Conservation (phyloP, 2,329 filamentous ascomycete genomes). For the Talaromyces sp. region DNA sequence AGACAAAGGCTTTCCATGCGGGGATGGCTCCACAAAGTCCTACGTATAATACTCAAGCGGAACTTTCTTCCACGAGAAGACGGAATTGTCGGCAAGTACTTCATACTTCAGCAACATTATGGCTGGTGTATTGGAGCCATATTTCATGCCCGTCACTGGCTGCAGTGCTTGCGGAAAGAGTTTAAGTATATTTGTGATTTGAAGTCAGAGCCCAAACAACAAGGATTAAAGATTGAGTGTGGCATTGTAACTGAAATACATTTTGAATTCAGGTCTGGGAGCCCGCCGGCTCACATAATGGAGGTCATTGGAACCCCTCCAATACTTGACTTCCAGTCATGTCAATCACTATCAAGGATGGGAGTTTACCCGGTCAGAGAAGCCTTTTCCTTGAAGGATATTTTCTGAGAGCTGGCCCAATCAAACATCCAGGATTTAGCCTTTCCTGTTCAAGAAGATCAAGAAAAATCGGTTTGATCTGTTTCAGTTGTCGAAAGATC, state of each 20-base stretch:
- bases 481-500: constrained; percentile 8
- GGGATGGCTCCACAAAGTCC: neutral
- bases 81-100: no score
- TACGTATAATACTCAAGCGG: neutral
- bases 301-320: neutral
- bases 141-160: no score
- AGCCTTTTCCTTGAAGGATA: constrained; percentile 5
- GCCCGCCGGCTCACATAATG: neutral
- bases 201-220: neutral
- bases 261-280: neutral
- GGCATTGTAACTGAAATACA: neutral
- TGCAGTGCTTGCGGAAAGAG: neutral
- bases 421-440: neutral
- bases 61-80: no score
- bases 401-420: neutral
- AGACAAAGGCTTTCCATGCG: neutral
- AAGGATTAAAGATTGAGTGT: neutral
- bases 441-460: constrained; percentile 11
- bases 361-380: neutral
- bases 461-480: constrained; percentile 9
- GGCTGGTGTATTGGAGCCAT: no score
- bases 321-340: neutral
- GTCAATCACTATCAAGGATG: neutral
- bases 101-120: no score
- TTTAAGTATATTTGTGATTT: neutral